Evolutionary conservation across 2,329 filamentous ascomycete species (phyloP).

Genomic region (Fusarium mexicanum): DNA sequence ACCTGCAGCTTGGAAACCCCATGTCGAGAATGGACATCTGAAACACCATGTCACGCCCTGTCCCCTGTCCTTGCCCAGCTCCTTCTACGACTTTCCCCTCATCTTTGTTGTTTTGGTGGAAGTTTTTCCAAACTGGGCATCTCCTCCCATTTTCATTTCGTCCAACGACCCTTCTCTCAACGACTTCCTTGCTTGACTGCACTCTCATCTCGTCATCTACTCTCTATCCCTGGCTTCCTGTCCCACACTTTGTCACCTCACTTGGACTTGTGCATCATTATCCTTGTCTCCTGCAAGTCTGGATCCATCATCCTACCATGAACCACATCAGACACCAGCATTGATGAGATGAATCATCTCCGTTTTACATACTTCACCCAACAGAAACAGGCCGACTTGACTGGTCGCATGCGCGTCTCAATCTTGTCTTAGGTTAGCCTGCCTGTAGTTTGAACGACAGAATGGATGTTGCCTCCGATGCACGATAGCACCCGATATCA

Average conservation of each 20-base stretch:
- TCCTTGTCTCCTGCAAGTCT: conserved; percentile 4
- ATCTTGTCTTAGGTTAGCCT: not conserved
- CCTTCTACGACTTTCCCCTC: conserved; percentile 21
- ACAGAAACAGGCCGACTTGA: not conserved
- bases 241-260: conserved; percentile 17
- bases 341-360: conserved; percentile 1
- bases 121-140: conserved; percentile 13
- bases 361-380: not conserved
- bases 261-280: conserved; percentile 5
- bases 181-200: not conserved
- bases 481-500: not conserved
- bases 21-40: conserved; percentile 31
- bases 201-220: not conserved
- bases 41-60: conserved; percentile 20
- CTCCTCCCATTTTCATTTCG: conserved; percentile 16
- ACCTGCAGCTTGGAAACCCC: conserved; percentile 31
- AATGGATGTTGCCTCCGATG: conserved; percentile 7
- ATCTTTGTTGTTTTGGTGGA: conserved; percentile 8
- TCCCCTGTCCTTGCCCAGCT: not conserved
- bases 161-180: not conserved
- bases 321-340: conserved; percentile 17
- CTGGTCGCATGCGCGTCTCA: conserved; percentile 4
- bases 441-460: conserved; percentile 11
- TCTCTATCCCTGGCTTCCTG: not conserved
- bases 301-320: not conserved